Conservation (phyloP, 768 basidiomycete species). For the Leccinum broughii region DNA sequence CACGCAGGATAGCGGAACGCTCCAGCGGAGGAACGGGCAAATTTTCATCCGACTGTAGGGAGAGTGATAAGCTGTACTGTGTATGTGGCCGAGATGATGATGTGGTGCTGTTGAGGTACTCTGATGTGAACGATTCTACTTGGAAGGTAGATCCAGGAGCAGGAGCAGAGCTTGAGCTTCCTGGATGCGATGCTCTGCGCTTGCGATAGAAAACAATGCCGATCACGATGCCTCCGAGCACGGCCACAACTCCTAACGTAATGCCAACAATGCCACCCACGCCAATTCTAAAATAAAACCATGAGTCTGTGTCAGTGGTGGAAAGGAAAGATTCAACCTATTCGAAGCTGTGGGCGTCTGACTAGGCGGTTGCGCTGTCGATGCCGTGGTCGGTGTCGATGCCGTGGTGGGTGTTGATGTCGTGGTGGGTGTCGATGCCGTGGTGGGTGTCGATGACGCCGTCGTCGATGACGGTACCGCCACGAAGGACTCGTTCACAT, state of each 20-base stretch:
- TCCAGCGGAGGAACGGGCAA: not conserved
- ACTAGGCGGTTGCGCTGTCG: not conserved
- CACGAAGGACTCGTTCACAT: too few species aligned
- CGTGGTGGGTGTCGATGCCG: too few species aligned
- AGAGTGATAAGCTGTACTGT: not conserved
- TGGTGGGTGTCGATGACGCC: too few species aligned
- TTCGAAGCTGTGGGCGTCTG: constrained; percentile 3
- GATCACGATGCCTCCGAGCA: not conserved
- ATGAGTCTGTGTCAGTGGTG: not conserved
- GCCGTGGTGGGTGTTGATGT: too few species aligned
- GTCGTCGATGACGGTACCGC: too few species aligned
- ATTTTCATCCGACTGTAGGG: not conserved
- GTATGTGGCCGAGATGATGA: not conserved
- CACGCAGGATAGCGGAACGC: constrained; percentile 17
- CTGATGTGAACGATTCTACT: constrained; percentile 7
- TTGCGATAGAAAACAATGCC: constrained; percentile 12
- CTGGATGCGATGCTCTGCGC: not conserved
- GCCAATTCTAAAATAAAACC: constrained; percentile 8
- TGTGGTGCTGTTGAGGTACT: not conserved
- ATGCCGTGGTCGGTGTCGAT: not conserved
- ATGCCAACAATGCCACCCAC: constrained; percentile 17
- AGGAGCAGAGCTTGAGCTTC: not conserved
- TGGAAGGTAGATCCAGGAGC: not conserved
- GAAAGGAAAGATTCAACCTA: constrained; percentile 9
- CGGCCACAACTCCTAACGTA: constrained; percentile 12